Percentiles rank a stretch among this genome's conserved stretches.
phyloP scores from a whole-genome alignment of 352 stramenopile genomes.

The Globisporangium irregulare region DNA sequence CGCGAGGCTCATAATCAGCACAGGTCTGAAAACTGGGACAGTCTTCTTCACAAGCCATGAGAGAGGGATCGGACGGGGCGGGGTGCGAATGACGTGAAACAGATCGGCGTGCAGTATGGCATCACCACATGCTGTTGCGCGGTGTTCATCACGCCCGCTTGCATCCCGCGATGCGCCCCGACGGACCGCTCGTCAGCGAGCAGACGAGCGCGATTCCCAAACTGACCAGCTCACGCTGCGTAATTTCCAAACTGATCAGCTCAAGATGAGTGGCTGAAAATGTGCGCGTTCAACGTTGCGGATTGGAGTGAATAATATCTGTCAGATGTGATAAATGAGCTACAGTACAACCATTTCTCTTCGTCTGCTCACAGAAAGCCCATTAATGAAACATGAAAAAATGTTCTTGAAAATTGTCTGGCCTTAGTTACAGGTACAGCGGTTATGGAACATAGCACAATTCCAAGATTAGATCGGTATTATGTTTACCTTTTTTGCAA shows the following conservation, averaged over 20 bases:
- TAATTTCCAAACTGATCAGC: background rate
- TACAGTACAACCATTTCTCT: too few species aligned
- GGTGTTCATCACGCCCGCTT: background rate
- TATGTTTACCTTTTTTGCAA: too few species aligned
- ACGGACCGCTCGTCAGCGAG: too few species aligned
- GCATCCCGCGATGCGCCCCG: background rate
- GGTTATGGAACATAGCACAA: too few species aligned
- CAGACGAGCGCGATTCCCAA: background rate
- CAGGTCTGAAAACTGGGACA: too few species aligned
- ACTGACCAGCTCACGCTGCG: background rate
- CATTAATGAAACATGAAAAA: too few species aligned
- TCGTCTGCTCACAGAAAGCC: too few species aligned
- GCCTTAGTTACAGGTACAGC: too few species aligned
- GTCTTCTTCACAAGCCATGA: background rate
- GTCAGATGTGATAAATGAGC: too few species aligned
- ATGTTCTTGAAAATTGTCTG: too few species aligned
- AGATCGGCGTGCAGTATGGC: background rate
- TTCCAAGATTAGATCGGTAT: too few species aligned
- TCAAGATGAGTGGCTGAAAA: background rate
- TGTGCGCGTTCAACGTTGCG: background rate
- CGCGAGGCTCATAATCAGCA: background rate
- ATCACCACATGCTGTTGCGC: background rate
- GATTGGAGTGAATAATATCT: too few species aligned
- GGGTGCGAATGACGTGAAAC: background rate
- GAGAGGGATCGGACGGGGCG: background rate